Evolutionary conservation across 169 alveolate species (phyloP), one percentile per base, ranked within the genome.

Genomic region (Eimeria falciformis): DNA sequence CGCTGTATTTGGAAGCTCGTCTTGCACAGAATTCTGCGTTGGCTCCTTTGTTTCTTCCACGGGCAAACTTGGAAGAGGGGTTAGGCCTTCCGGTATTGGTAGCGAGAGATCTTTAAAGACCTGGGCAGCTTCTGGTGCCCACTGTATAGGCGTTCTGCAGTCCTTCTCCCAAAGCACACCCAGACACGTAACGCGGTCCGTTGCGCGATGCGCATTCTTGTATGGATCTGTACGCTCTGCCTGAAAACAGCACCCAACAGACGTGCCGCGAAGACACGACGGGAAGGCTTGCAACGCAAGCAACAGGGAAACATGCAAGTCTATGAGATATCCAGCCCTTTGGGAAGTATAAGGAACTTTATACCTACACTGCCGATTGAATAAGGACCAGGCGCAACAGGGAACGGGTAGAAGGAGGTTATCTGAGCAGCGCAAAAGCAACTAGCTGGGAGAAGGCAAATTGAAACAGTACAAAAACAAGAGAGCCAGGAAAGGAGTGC

Each of bases 311-410:
- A n/a, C n/a, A n/a, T n/a, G n/a, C n/a, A n/a, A n/a, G n/a, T n/a
- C n/a, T n/a, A n/a, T n/a, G n/a, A n/a, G n/a, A n/a, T n/a, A n/a
- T n/a, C n/a, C n/a, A n/a, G n/a, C n/a, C n/a, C n/a, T n/a, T n/a
- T n/a, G n/a, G n/a, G n/a, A n/a, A n/a, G n/a, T n/a, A n/a, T n/a
- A n/a, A n/a, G n/a, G n/a, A n/a, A n/a, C n/a, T n/a, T n/a, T 11
- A 50, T 29, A 11, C 87, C 29, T 71, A 73, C 88, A 53, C 87
- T 58, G 55, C 79, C 90, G 45, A 88, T 90, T 14, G 90, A 43
- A 77, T 85, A 95, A 4, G 95, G 95, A 5, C 95, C 94, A 37
- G 92, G 87, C 7, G 96, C 96, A 21, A 93, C 79, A n/a, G 84
- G 66, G 79, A 95, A 95, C n/a, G 96, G 96, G 68, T 94, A 94